Evolutionary conservation across 352 stramenopile genomes (phyloP), one percentile per base, ranked within the genome.

Genomic region (Globisporangium sylvaticum): DNA sequence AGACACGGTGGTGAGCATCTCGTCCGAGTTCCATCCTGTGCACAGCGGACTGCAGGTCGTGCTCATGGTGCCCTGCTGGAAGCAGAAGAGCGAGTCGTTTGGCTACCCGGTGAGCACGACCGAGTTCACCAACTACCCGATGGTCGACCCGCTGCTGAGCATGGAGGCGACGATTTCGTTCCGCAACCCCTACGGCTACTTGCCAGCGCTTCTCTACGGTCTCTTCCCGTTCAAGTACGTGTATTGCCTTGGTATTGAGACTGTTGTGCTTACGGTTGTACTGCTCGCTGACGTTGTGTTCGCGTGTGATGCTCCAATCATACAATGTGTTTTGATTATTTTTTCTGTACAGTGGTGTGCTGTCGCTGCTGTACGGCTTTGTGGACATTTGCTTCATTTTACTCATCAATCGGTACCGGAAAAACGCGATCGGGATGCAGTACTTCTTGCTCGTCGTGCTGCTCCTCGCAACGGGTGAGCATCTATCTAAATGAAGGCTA

Each of bases 141-240:
- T 92, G 81, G 67, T 74, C 42, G 82, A 92, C n/a, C 76, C 87
- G 27, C 65, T 94, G 65, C 71, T 94, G 34, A 71, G 70, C 66
- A 71, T 94, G 39, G 73, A 94, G 55, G 86, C 76, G 8, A 68
- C 67, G 10, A 79, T 94, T 48, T 71, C 79, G 12, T 96, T 96
- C 62, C 66, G 69, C 12, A 96, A 96, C 64, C 78, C 86, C 24
- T 94, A 95, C 60, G 89, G 89, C 12, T 96, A 90, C 65, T 58
- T 96, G 2, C 89, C 89, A 1, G 87, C 80, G 22, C 67, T 95
- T 39, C 75, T 95, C 32, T 94, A 84, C 39, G 89, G 88, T 20
- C 76, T 95, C 32, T 88, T 91, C 61, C 87, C 84, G 10, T 95
- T 96, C 79, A 94, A 87, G 88, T 96, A 75, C 55, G 20, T 58